Conservation (phyloP, 1,284 basidiomycete species). For the Ganoderma resinaceum region DNA sequence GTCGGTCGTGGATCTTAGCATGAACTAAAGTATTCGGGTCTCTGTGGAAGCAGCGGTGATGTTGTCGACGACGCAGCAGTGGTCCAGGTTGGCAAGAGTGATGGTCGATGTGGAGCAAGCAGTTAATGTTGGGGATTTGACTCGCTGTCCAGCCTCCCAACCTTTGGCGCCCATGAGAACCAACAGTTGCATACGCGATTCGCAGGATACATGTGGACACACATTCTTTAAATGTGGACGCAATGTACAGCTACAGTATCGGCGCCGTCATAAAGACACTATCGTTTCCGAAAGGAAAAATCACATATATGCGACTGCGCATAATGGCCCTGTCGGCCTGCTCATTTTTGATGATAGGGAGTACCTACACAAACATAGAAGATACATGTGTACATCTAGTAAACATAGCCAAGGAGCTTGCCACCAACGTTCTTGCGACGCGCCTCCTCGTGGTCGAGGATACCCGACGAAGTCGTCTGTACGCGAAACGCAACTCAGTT, state of each 20-base stretch:
- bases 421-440: conserved; percentile 98
- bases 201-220: background rate
- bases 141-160: background rate
- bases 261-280: no score
- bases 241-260: background rate
- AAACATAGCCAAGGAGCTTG: conserved; percentile 87
- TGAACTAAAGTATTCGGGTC: background rate
- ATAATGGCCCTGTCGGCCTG: conserved; percentile 25
- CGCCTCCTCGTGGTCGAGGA: conserved; percentile 99
- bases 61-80: background rate
- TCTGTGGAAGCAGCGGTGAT: background rate
- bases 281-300: background rate
- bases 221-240: background rate
- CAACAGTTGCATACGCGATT: background rate
- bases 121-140: background rate
- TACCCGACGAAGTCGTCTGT: conserved; percentile 96
- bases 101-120: background rate
- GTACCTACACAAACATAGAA: conserved; percentile 28
- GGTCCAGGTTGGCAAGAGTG: background rate
- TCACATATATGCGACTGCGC: background rate
- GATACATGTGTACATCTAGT: conserved; percentile 53
- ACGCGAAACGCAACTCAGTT: conserved; percentile 7
- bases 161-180: background rate
- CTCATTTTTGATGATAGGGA: conserved; percentile 28
- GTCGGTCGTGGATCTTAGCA: background rate